These are phyloP conservation scores for Debaryomycetaceae sp. DNA, from an alignment of 1,139 yeast genomes.

Conservation along the genomic window DNA sequence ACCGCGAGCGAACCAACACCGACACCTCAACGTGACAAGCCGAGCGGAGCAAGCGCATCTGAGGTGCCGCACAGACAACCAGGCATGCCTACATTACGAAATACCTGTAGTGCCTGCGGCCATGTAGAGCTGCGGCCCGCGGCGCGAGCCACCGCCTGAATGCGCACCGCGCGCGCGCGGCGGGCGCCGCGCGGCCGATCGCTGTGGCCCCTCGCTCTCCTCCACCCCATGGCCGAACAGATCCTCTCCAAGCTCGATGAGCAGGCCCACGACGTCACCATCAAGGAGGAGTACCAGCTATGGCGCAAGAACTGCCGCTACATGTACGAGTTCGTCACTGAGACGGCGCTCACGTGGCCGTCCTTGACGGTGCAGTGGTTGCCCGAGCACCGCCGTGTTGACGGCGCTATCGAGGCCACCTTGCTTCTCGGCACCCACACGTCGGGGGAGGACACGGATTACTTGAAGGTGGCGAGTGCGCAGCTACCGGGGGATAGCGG, in stretches of 20 bases:
- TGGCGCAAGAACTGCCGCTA: conserved; percentile 79
- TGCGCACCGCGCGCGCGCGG: too few species aligned
- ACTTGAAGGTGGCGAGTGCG: conserved; percentile 69
- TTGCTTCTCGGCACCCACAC: conserved; percentile 85
- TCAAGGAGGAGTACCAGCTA: conserved; percentile 66
- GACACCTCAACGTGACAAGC: too few species aligned
- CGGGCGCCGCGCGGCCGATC: too few species aligned
- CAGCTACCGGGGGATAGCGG: too few species aligned
- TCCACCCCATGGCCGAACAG: conserved; percentile 6
- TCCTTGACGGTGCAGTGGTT: conserved; percentile 75
- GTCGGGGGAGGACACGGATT: conserved; percentile 73
- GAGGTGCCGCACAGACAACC: too few species aligned
- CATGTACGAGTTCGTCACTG: conserved; percentile 78
- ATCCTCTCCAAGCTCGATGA: conserved; percentile 10
- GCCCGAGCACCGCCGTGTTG: conserved; percentile 38
- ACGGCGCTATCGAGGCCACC: conserved; percentile 37
- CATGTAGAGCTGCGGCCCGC: too few species aligned
- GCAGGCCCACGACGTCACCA: conserved; percentile 34
- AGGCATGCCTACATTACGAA: too few species aligned
- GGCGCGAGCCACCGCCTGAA: too few species aligned
- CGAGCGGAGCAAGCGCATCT: too few species aligned
- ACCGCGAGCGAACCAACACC: too few species aligned
- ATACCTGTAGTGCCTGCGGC: too few species aligned
- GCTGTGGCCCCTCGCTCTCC: too few species aligned
- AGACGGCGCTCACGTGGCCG: conserved; percentile 78